Conservation (phyloP, 2,329 filamentous ascomycete genomes). For the Teratosphaeria epicoccoides region DNA sequence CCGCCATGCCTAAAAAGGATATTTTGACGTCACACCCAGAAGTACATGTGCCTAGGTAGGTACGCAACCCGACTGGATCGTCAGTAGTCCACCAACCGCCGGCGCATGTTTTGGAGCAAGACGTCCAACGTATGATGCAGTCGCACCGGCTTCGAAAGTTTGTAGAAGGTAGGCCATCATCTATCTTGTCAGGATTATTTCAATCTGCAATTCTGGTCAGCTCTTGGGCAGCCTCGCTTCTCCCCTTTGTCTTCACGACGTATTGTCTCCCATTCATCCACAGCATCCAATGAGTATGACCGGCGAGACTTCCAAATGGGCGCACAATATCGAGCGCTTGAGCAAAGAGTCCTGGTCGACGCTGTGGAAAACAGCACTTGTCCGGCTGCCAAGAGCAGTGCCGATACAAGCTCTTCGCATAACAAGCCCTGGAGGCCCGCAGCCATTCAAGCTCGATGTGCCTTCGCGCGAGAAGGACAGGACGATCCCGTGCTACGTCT, state of each 20-base stretch:
- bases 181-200: no score
- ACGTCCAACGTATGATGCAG: no score
- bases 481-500: constrained; percentile 32
- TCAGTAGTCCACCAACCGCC: no score
- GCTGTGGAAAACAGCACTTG: constrained; percentile 8
- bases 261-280: background rate
- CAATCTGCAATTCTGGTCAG: no score
- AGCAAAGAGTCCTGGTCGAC: constrained; percentile 8
- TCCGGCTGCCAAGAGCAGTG: constrained; percentile 6
- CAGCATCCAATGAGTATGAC: background rate
- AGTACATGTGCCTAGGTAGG: no score
- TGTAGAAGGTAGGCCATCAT: no score
- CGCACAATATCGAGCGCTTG: background rate
- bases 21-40: no score
- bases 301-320: background rate
- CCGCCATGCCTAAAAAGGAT: no score
- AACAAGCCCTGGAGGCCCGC: constrained; percentile 32
- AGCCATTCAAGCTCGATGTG: constrained; percentile 32
- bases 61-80: no score
- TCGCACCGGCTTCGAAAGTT: no score
- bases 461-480: constrained; percentile 28
- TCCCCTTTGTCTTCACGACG: background rate
- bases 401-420: constrained; percentile 9
- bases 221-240: no score
- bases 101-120: no score